Conservation (phyloP, 2,329 filamentous ascomycete species). For the Phialophora expanda region DNA sequence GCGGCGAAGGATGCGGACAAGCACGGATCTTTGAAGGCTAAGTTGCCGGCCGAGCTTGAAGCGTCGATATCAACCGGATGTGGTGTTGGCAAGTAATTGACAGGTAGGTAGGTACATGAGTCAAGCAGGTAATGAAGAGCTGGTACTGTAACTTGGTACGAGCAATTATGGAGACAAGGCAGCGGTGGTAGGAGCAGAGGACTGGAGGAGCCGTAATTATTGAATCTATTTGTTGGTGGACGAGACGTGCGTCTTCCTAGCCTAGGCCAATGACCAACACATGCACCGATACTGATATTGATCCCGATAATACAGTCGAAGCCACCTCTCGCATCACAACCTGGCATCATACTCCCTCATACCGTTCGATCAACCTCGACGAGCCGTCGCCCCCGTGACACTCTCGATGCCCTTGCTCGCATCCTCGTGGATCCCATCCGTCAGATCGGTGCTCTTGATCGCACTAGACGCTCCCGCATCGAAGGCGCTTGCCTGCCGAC, state of each 20-base stretch:
- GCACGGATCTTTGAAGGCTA: background rate
- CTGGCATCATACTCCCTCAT: too few species aligned
- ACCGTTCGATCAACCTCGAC: background rate
- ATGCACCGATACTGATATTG: too few species aligned
- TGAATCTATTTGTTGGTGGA: too few species aligned
- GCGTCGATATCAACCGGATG: background rate
- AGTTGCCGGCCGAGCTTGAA: background rate
- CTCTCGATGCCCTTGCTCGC: slow-evolving; percentile 4
- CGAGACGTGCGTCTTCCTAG: too few species aligned
- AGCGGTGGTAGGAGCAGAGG: too few species aligned
- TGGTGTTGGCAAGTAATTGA: background rate
- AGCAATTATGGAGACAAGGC: background rate
- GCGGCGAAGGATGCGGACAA: background rate
- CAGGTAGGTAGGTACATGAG: too few species aligned
- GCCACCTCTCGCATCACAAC: too few species aligned
- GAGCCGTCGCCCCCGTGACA: background rate
- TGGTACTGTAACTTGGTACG: too few species aligned
- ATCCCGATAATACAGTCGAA: too few species aligned
- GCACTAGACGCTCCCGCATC: background rate
- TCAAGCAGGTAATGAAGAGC: too few species aligned
- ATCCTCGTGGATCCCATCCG: slow-evolving; percentile 5
- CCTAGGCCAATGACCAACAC: too few species aligned
- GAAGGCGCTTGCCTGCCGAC: background rate
- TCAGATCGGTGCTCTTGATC: background rate
- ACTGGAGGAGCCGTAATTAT: too few species aligned